Evolutionary conservation across 2,329 filamentous ascomycete genomes (phyloP).

Genomic region (Monosporascus sp.): DNA sequence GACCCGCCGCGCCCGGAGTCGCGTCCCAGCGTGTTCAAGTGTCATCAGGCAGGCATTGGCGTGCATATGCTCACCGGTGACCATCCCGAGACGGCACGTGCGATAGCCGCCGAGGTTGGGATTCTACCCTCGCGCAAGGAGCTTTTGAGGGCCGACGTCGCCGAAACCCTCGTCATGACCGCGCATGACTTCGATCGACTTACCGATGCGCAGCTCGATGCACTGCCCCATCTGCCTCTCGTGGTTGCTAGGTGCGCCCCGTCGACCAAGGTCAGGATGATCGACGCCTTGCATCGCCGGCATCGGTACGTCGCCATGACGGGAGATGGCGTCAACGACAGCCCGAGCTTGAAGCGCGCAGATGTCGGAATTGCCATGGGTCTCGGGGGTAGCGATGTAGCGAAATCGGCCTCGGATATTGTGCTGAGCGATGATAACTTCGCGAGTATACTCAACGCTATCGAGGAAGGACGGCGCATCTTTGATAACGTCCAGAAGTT

Average conservation of each 20-base stretch:
- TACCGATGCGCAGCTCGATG: slow-evolving; percentile 57
- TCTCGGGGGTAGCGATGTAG: slow-evolving; percentile 64
- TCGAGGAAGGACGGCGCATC: slow-evolving; percentile 63
- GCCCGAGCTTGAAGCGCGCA: slow-evolving; percentile 65
- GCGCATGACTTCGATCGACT: slow-evolving; percentile 59
- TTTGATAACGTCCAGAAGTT: slow-evolving; percentile 73
- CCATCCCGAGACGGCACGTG: slow-evolving; percentile 61
- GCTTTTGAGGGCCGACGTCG: slow-evolving; percentile 29
- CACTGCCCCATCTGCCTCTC: slow-evolving; percentile 54
- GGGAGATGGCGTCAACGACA: slow-evolving; percentile 71
- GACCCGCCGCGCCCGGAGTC: slow-evolving; percentile 68
- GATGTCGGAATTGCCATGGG: slow-evolving; percentile 77
- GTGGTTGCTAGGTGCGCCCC: slow-evolving; percentile 67
- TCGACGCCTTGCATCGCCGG: slow-evolving; percentile 66
- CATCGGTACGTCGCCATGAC: slow-evolving; percentile 69
- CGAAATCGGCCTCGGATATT: slow-evolving; percentile 81
- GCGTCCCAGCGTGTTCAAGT: slow-evolving; percentile 52
- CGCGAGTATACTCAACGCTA: slow-evolving; percentile 69
- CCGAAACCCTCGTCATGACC: slow-evolving; percentile 50
- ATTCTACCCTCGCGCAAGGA: slow-evolving; percentile 39
- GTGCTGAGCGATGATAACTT: slow-evolving; percentile 87
- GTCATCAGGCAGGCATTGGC: slow-evolving; percentile 55
- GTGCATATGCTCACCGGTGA: slow-evolving; percentile 69
- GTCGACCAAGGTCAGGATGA: slow-evolving; percentile 69
- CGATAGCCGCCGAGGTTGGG: slow-evolving; percentile 61